Evolutionary conservation across 768 basidiomycete genomes (phyloP).

Genomic region (Boletellus ananas): DNA sequence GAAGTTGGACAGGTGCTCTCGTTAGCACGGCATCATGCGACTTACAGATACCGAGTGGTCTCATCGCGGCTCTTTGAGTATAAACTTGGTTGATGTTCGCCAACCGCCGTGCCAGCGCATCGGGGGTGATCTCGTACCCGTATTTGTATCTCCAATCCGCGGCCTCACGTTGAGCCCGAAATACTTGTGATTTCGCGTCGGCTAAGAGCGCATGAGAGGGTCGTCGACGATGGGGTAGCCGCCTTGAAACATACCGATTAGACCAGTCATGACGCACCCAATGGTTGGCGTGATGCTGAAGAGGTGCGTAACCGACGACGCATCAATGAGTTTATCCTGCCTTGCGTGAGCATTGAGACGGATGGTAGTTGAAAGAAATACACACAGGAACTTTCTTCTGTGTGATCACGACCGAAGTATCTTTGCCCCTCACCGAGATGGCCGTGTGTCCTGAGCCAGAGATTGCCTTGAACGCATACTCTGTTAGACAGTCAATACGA

Average conservation of each 20-base stretch:
- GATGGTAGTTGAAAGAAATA: conserved; percentile 15
- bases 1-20: conserved; percentile 1
- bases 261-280: conserved; percentile 98
- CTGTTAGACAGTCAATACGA: conserved; percentile 38
- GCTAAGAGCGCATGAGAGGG: conserved; percentile 43
- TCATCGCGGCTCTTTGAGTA: conserved; percentile 96
- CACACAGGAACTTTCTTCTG: conserved; percentile 97
- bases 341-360: not conserved
- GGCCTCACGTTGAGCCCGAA: conserved; percentile 83
- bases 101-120: conserved; percentile 88
- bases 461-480: conserved; percentile 99
- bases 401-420: conserved; percentile 93
- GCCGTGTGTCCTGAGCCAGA: conserved; percentile 95
- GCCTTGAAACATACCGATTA: conserved; percentile 60
- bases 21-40: not conserved
- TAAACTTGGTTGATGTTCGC: conserved; percentile 99
- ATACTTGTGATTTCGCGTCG: conserved; percentile 88
- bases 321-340: conserved; percentile 96
- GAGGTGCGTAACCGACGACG: conserved; percentile 89
- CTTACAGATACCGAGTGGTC: conserved; percentile 92
- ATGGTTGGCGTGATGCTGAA: conserved; percentile 96
- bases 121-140: conserved; percentile 97
- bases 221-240: not conserved
- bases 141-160: conserved; percentile 94
- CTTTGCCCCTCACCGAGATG: conserved; percentile 88